Base-by-base conservation (phyloP, 2,329 filamentous ascomycete species). In the Phyllosticta citribraziliensis region DNA sequence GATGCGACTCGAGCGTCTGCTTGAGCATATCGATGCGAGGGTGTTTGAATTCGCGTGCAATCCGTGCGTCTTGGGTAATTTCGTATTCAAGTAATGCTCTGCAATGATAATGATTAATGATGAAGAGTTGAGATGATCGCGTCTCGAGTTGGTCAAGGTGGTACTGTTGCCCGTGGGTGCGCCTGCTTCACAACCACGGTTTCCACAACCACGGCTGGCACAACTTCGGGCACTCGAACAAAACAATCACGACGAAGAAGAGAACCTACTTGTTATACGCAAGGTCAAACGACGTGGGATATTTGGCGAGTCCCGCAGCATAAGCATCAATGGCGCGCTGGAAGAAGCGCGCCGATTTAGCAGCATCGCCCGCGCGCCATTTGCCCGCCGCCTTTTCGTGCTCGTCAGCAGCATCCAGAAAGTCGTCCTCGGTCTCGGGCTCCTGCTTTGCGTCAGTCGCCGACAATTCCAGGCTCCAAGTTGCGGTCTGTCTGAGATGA, bases 331-430 rank as follows among this genome's bases (percentile, higher is more conserved):
- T 80, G 12, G 88, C 87, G 64, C 85, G 78, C 65, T 84, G 78
- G 68, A 83, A 85, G 66, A 84, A 84, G 55, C 84, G 77, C 64
- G 80, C 78, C 4, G 83, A 81, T 67, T 89, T 90, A 56, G 78
- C 82, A 20, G 84, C 80, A 70, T 91, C 87, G 22, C 87, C 88
- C 47, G 82, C 86, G 56, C 87, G 80, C 84, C 87, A 89, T 79
- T 91, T 91, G 64, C 87, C 86, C 6, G 85, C 87, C 5, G 84
- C 84, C 71, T 88, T 85, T 73, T 91, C 87, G 63, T 84, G 80
- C 33, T 86, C 82, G 59, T 89, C 86, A 11, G 86, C 87, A 24
- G 80, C 83, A 63, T 84, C 84, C 58, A 88, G 79, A 67, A 83
- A 89, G 65, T 89, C 87, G 74, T 88, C 86, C 57, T 84, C 83